Conservation (phyloP, 257 asterid species). For the Ocimum tenuiflorum region DNA sequence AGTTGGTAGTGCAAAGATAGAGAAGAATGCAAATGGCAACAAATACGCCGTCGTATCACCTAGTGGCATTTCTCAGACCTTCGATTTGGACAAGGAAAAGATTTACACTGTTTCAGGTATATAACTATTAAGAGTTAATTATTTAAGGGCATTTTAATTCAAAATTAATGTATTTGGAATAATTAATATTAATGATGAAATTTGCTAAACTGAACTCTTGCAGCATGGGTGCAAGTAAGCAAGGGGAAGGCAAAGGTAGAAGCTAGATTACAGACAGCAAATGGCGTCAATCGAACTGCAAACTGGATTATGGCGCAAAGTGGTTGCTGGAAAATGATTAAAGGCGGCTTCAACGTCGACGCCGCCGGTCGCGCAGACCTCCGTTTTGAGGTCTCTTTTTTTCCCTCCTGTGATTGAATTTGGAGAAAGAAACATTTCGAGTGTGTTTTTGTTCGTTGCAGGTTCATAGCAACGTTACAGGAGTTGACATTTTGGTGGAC, state of each 20-base stretch:
- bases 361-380: constrained; percentile 32
- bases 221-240: constrained; percentile 68
- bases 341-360: constrained; percentile 45
- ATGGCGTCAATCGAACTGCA: constrained; percentile 16
- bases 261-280: constrained; percentile 28
- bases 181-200: no score
- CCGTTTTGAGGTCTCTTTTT: constrained; percentile 29
- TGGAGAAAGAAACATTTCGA: no score
- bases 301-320: constrained; percentile 36
- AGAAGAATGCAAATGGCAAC: constrained; percentile 28
- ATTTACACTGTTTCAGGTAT: constrained; percentile 55
- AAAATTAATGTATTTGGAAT: no score
- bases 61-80: constrained; percentile 33
- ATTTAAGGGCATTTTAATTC: no score
- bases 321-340: constrained; percentile 62
- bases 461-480: no score
- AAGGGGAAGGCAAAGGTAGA: constrained; percentile 31
- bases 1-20: constrained; percentile 30
- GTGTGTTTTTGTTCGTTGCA: no score
- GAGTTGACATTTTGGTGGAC: constrained; percentile 29
- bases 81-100: constrained; percentile 27
- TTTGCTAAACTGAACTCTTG: not conserved
- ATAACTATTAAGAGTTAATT: no score
- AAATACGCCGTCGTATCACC: constrained; percentile 31
- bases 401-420: no score